phyloP scores from a whole-genome alignment of 805 yeast genomes.

The Monosporozyma siamensis region DNA sequence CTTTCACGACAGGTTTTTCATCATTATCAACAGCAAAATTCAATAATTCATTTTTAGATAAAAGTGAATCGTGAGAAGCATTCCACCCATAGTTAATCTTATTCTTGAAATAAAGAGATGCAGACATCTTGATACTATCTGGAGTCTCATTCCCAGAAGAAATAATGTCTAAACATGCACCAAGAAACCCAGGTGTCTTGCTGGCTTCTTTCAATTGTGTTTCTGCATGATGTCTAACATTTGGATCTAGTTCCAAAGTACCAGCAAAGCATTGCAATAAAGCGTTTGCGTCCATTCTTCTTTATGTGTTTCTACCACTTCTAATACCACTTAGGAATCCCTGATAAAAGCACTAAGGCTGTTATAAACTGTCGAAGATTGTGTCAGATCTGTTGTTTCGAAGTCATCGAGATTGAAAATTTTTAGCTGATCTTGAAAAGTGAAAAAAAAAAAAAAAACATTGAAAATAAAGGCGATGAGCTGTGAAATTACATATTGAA shows the following conservation, averaged over 20 bases:
- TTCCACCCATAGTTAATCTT: constrained; percentile 58
- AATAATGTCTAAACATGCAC: constrained; percentile 74
- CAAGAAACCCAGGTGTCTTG: constrained; percentile 59
- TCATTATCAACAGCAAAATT: constrained; percentile 43
- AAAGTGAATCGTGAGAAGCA: constrained; percentile 11
- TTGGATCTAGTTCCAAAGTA: constrained; percentile 60
- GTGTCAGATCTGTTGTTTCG: too few relatives aligned
- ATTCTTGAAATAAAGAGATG: constrained; percentile 80
- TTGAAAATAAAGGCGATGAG: too few relatives aligned
- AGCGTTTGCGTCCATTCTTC: too few relatives aligned
- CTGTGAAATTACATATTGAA: too few relatives aligned
- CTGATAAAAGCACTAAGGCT: too few relatives aligned
- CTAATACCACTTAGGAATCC: too few relatives aligned
- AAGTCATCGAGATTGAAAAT: too few relatives aligned
- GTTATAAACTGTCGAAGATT: too few relatives aligned
- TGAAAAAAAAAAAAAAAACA: too few relatives aligned
- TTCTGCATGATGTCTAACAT: constrained; percentile 62
- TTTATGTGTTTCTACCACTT: too few relatives aligned
- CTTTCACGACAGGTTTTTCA: constrained; percentile 68
- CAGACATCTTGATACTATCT: constrained; percentile 50
- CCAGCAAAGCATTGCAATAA: constrained; percentile 71
- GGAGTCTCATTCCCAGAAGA: constrained; percentile 39
- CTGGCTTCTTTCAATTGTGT: constrained; percentile 49
- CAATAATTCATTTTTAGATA: constrained; percentile 20
- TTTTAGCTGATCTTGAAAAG: too few relatives aligned